A percentile compares a stretch with the other conserved stretches of the same genome.
Evolutionary conservation across 768 basidiomycete genomes (phyloP).

Genomic region (Podaxis sp.): DNA sequence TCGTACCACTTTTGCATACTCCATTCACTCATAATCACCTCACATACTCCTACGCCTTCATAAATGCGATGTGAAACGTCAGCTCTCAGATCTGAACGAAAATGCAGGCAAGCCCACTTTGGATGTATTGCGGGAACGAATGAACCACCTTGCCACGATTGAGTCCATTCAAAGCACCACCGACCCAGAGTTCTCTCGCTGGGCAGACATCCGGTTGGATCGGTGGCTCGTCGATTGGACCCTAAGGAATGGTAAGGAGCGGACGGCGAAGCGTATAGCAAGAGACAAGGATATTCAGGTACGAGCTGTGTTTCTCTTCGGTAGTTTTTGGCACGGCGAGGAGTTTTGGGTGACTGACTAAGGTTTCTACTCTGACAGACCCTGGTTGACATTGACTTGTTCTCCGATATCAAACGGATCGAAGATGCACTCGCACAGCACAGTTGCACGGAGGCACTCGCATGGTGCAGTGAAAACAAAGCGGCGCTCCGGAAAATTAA

Average conservation of each 20-base stretch:
- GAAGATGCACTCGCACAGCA: conserved; percentile 72
- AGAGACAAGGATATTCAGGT: conserved; percentile 79
- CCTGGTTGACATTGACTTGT: conserved; percentile 88
- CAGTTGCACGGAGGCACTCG: conserved; percentile 84
- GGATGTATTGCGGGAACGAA: conserved; percentile 68
- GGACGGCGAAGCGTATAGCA: conserved; percentile 74
- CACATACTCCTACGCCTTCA: conserved; percentile 2
- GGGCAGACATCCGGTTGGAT: conserved; percentile 78
- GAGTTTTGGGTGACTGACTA: neutral
- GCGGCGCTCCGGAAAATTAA: conserved; percentile 87
- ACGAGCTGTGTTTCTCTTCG: conserved; percentile 20
- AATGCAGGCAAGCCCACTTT: conserved; percentile 55
- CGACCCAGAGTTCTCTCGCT: conserved; percentile 60
- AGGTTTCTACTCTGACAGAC: conserved; percentile 38
- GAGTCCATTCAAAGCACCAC: conserved; percentile 51
- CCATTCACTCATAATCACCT: conserved; percentile 3
- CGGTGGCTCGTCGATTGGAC: conserved; percentile 94
- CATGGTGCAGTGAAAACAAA: conserved; percentile 97
- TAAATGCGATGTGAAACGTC: conserved; percentile 1
- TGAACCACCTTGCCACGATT: conserved; percentile 63
- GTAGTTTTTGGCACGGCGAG: conserved; percentile 2
- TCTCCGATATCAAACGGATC: conserved; percentile 84
- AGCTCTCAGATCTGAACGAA: conserved; percentile 48
- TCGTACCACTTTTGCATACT: conserved; percentile 11
- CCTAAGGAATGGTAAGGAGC: conserved; percentile 71